Conservation (phyloP, 768 basidiomycete genomes). For the Pholiota molesta region DNA sequence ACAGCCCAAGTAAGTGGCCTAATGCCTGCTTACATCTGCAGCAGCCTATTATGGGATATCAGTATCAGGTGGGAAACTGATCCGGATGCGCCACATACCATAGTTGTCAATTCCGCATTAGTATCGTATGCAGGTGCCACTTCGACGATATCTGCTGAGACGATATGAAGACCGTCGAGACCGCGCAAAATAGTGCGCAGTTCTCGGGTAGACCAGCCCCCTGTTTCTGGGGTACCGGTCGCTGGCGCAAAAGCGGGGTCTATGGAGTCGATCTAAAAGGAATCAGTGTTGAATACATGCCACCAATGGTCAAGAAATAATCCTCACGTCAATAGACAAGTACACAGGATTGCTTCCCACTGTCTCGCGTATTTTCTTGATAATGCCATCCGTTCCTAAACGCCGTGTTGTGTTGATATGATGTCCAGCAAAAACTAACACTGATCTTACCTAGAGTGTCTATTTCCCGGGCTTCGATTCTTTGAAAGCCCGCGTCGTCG, state of each 20-base stretch:
- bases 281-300: constrained; percentile 5
- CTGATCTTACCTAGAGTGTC: constrained; percentile 66
- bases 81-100: constrained; percentile 24
- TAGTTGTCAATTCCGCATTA: constrained; percentile 39
- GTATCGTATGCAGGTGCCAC: constrained; percentile 82
- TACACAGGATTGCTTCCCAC: constrained; percentile 79
- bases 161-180: constrained; percentile 73
- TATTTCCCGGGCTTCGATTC: constrained; percentile 85
- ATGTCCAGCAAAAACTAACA: background rate
- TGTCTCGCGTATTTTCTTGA: constrained; percentile 76
- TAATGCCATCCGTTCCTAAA: constrained; percentile 72
- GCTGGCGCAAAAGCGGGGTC: constrained; percentile 85
- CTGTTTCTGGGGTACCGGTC: constrained; percentile 85
- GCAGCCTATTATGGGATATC: constrained; percentile 34
- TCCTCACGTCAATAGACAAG: constrained; percentile 72
- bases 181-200: constrained; percentile 77
- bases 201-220: constrained; percentile 85
- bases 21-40: constrained; percentile 36
- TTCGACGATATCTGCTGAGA: constrained; percentile 84
- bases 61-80: constrained; percentile 12
- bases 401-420: background rate
- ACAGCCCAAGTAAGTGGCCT: background rate
- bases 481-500: constrained; percentile 75
- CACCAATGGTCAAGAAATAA: constrained; percentile 4
- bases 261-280: constrained; percentile 68